Base-by-base conservation (phyloP, 2,329 filamentous ascomycete genomes). In the Diaporthe citrichinensis region DNA sequence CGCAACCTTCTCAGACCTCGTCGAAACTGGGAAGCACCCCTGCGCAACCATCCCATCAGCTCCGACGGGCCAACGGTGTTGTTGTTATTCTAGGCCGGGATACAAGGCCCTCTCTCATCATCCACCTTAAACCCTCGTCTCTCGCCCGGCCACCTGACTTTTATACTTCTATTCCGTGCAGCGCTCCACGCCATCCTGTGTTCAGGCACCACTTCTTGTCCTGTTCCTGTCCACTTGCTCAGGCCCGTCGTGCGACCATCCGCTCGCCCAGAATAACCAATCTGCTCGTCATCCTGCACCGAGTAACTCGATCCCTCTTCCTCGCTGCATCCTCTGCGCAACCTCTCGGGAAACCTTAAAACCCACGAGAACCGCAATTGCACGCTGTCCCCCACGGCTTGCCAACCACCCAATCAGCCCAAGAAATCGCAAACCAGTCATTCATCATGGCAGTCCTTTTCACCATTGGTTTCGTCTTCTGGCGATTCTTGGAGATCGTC, bases 381-480 rank as follows among this genome's bases (percentile, higher is more conserved):
- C 71, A 41, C 25, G 23, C 44, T 53, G 36, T 34, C 28, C 51
- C 23, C 15, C 23, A 25, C 23, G 14, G 20, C 49, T 14, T 57
- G 46, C 41, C 55, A 39, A 53, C 49, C 65, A 69, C 49, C 46
- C 9, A 41, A 51, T 31, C 62, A 51, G n/a, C n/a, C n/a, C 28
- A 12, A 69, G 65, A 15, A 34, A 25, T 41, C 17, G 69, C 74
- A 74, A 25, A 68, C 53, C 7, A 68, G n/a, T 20, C 51, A 79
- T 79, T 78, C 84, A 85, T 80, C 79, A 93, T 93, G 91, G 53
- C 76, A 17, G 67, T 77, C n/a, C 77, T 92, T 59, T 92, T 92
- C 84, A 90, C 89, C 78, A 81, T 93, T 78, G 85, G 92, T 79
- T 93, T 93, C 84, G 86, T 90, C 83, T 89, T 89, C 79, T 92